Evolutionary conservation across 192 early-diverging fungal species (phyloP).

Genomic region (Phlyctochytrium planicorne): DNA sequence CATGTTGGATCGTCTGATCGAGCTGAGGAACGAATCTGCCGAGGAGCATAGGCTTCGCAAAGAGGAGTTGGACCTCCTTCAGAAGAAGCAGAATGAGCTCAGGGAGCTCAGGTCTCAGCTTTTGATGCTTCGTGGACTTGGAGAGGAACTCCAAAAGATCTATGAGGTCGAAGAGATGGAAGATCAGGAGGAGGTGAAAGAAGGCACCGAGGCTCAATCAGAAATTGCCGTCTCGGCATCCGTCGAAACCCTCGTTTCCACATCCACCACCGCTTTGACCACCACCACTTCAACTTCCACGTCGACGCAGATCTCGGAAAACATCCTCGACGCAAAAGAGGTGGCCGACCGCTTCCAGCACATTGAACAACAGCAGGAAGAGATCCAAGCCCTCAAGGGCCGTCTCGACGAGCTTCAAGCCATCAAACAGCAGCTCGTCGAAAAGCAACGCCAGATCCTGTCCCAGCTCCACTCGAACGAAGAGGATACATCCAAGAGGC

Average conservation of each 20-base stretch:
- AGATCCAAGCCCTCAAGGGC: neutral
- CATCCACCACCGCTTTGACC: too few relatives aligned
- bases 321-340: neutral
- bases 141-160: neutral
- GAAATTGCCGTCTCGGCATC: neutral
- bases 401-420: neutral
- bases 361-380: constrained; percentile 5
- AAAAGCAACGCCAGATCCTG: neutral
- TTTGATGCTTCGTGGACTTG: neutral
- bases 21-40: neutral
- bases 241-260: too few relatives aligned
- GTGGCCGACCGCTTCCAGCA: neutral
- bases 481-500: neutral
- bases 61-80: neutral
- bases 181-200: neutral
- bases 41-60: neutral
- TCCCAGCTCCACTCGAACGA: neutral
- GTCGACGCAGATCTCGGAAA: neutral
- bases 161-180: neutral
- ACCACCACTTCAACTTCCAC: neutral
- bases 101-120: neutral
- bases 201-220: neutral
- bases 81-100: neutral
- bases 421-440: neutral
- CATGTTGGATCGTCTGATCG: neutral